Base-by-base conservation (phyloP, 163 green algal genomes). In the Chlorella variabilis region DNA sequence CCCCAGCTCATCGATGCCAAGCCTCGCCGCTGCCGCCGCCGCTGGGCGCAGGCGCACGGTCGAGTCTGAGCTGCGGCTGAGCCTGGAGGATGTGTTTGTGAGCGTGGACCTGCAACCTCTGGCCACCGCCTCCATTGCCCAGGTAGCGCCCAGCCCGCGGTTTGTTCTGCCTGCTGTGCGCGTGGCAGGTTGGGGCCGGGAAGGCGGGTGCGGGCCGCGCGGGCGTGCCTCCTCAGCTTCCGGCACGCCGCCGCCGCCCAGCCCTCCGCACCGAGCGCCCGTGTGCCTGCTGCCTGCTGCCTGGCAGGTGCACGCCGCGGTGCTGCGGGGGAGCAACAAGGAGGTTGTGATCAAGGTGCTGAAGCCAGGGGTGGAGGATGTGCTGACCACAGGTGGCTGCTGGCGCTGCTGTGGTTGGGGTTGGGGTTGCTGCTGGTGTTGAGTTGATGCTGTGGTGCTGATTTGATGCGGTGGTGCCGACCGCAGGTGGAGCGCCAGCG, bases 301-400 rank as follows among this genome's bases (percentile, higher is more conserved):
- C 11, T 65, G 13, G 61, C 89, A 96, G 88, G 96, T 98, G 71
- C 84, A 98, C 77, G 69, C 82, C 3, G 96, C 95, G 20, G 86
- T 95, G 82, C 90, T 99, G 38, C 88, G 87, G 29, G 89, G 89
- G 34, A 94, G 85, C 75, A 87, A 90, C 67, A 95, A 95, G 86
- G 89, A 98, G 20, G 95, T 99, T 17, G 92, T 98, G 5, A 87
- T 99, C 66, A 99, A 98, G 85, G 95, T 99, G 31, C 87, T 99
- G 34, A 98, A 98, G 85, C 97, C 97, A 6, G 94, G 94, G 13
- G 95, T 98, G 20, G 94, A 98, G 84, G 95, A 98, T 62, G 83
- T 95, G 27, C 87, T 99, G 21, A 87, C 78, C 4, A 92, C 93
- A 51, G 77, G 77, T 77, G 31, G 70, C 39, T 23, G 59, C 17